phyloP scores from a whole-genome alignment of 202 grass and related monocot genomes.

The Schoenoplectus tabernaemontani region DNA sequence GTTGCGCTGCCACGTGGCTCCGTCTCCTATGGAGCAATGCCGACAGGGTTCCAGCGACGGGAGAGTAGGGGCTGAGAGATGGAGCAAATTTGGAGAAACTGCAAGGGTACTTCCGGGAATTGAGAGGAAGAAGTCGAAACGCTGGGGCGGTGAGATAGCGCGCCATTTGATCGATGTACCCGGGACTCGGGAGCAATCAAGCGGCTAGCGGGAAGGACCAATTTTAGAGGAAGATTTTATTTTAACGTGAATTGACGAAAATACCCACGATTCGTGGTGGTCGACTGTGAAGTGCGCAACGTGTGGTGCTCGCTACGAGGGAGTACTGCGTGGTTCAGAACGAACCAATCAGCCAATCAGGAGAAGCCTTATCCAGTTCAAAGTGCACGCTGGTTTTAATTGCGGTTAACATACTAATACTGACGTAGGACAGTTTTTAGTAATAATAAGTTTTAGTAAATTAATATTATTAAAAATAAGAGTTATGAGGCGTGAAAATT shows the following conservation, averaged over 20 bases:
- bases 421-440: too few relatives aligned
- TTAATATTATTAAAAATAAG: too few relatives aligned
- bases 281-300: not conserved
- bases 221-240: not conserved
- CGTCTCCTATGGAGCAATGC: constrained; percentile 1
- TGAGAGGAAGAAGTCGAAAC: constrained; percentile 31
- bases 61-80: constrained; percentile 28
- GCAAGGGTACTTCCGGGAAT: constrained; percentile 29
- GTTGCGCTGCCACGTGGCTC: constrained; percentile 23
- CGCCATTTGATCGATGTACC: constrained; percentile 33
- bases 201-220: not conserved
- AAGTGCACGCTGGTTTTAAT: not conserved
- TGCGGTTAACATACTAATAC: not conserved
- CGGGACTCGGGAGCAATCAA: not conserved
- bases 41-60: constrained; percentile 27
- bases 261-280: not conserved
- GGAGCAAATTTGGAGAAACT: constrained; percentile 20
- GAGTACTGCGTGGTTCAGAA: not conserved
- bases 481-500: too few relatives aligned
- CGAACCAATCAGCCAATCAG: not conserved
- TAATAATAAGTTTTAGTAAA: too few relatives aligned
- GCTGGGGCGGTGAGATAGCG: constrained; percentile 38
- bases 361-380: not conserved
- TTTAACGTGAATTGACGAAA: constrained; percentile 15
- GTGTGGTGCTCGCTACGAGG: not conserved